A percentile compares a stretch with the other conserved stretches of the same genome.
Evolutionary conservation across 2,329 filamentous ascomycete genomes (phyloP).

Genomic region (Ascochyta fabae): DNA sequence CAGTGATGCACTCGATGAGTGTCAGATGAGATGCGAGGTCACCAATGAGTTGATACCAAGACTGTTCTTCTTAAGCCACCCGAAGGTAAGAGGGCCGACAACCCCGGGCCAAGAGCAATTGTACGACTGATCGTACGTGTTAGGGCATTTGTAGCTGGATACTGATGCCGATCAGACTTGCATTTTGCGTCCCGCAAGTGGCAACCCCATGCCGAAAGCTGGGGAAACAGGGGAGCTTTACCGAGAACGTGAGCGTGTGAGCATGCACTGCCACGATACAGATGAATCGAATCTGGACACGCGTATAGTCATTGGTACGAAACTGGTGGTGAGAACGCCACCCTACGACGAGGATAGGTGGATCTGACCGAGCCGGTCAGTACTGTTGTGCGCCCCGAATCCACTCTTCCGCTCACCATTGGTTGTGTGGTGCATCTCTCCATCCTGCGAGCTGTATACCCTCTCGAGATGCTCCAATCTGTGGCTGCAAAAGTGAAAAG

Average conservation of each 20-base stretch:
- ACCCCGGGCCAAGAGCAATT: slow-evolving; percentile 26
- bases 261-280: slow-evolving; percentile 15
- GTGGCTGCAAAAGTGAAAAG: not conserved
- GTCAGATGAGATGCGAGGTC: slow-evolving; percentile 18
- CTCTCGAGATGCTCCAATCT: not conserved
- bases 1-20: slow-evolving; percentile 19
- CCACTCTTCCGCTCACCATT: not conserved
- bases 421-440: not conserved
- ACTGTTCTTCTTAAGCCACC: slow-evolving; percentile 25
- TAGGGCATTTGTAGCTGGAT: slow-evolving; percentile 9
- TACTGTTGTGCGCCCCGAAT: slow-evolving; percentile 1
- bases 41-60: slow-evolving; percentile 26
- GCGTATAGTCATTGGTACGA: slow-evolving; percentile 1
- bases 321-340: slow-evolving; percentile 1
- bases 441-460: not conserved
- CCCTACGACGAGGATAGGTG: slow-evolving; percentile 2
- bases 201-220: slow-evolving; percentile 18
- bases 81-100: slow-evolving; percentile 31
- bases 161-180: slow-evolving; percentile 12
- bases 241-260: slow-evolving; percentile 19
- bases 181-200: slow-evolving; percentile 24
- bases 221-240: slow-evolving; percentile 21
- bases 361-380: not conserved
- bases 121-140: slow-evolving; percentile 14
- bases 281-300: slow-evolving; percentile 3